Evolutionary conservation across 2,329 filamentous ascomycete genomes (phyloP).

Genomic region (Talaromyces sp.): DNA sequence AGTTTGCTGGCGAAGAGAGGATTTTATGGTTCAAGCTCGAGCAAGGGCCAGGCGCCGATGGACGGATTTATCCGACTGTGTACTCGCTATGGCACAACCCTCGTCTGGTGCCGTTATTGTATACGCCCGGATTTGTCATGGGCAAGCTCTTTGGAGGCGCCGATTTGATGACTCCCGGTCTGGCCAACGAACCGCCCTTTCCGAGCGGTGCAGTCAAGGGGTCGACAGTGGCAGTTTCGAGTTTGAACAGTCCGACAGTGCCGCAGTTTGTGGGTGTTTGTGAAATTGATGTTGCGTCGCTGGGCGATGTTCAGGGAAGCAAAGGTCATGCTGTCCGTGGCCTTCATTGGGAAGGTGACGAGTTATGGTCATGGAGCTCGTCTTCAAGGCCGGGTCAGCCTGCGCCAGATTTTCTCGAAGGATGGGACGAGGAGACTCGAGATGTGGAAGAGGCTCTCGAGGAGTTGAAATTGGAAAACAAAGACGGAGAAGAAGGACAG

Average conservation of each 20-base stretch:
- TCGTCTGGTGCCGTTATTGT: constrained; percentile 57
- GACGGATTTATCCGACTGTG: constrained; percentile 46
- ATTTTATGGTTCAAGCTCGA: constrained; percentile 62
- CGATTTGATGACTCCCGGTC: constrained; percentile 65
- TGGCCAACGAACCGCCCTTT: constrained; percentile 62
- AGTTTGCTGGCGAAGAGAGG: constrained; percentile 47
- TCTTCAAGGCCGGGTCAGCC: constrained; percentile 49
- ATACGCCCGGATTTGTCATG: constrained; percentile 56
- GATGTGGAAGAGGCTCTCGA: constrained; percentile 30
- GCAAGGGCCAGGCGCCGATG: constrained; percentile 43
- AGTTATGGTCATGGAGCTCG: constrained; percentile 62
- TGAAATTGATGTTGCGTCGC: constrained; percentile 55
- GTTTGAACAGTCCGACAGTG: constrained; percentile 55
- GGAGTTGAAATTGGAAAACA: constrained; percentile 39
- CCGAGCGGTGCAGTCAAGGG: constrained; percentile 55
- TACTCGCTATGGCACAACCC: constrained; percentile 65
- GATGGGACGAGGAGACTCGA: constrained; percentile 41
- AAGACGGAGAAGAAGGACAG: constrained; percentile 38
- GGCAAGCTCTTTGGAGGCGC: constrained; percentile 61
- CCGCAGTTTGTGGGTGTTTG: constrained; percentile 63
- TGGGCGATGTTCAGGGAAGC: constrained; percentile 53
- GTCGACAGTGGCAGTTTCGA: constrained; percentile 60
- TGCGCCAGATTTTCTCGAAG: constrained; percentile 51
- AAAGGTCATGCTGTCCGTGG: constrained; percentile 63
- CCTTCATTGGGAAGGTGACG: constrained; percentile 65